Base-by-base conservation (phyloP, 192 early-diverging fungal genomes). In the Linderina pennispora region DNA sequence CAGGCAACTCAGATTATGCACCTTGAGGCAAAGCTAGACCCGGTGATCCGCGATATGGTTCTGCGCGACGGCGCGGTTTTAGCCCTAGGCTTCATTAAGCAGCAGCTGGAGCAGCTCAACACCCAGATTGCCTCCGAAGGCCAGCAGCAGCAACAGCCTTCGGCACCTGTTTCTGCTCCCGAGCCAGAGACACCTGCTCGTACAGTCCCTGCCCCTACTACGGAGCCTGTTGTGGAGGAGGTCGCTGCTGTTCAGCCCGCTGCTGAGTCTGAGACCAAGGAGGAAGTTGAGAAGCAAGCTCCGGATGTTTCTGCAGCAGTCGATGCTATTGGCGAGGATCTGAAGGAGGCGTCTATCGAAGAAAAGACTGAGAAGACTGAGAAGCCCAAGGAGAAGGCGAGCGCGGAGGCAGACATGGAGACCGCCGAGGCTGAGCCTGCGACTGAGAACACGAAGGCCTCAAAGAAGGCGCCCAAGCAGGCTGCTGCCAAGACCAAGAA, bases 31-130 rank as follows among this genome's bases (percentile, higher is more conserved):
- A 51, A 50, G 20, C 37, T 60, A 8, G 68, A 72, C 24, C 68
- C 68, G 0, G 61, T 72, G 2, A 65, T 72, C 33, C 51, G 48
- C 36, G 62, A 65, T 18, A 72, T 65, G 4, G 36, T 72, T 25
- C 11, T 63, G 34, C 62, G 45, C 22, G 50, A 41, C 15, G 68
- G 68, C 8, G 20, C 62, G 2, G 56, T 44, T 2, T 60, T 40
- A 32, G 68, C 68, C 8, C 41, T 72, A 8, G 34, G 21, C 39
- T 72, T 72, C 46, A 72, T 72, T 21, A 25, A 25, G 17, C 56
- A 65, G 40, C 62, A 63, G 28, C 52, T 72, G 11, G 52, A 72
- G 21, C 56, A 65, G 24, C 56, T 65, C 26, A 59, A 48, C 40
- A 18, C 26, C 22, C 62, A 65, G 45, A 42, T 58, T 18, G 45